phyloP scores from a whole-genome alignment of 306 rosid genomes.

The Ceratonia siliqua region DNA sequence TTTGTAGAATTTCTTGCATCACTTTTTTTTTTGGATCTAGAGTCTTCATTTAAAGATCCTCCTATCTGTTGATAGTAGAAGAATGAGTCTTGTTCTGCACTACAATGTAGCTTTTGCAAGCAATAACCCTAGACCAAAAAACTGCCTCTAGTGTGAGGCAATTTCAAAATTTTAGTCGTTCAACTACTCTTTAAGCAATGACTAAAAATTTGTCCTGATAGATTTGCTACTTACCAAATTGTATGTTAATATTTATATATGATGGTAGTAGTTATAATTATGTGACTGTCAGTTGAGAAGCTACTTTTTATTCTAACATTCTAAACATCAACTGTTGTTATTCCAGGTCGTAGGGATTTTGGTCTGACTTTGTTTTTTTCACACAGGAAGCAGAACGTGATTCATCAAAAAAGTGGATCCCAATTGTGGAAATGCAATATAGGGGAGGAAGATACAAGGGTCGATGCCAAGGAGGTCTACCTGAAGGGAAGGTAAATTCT shows the following conservation, averaged over 20 bases:
- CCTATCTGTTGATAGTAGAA: background rate
- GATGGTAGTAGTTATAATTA: background rate
- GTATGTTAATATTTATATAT: background rate
- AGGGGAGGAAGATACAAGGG: slow-evolving; percentile 89
- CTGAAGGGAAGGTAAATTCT: slow-evolving; percentile 85
- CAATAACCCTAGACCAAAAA: background rate
- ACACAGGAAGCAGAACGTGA: slow-evolving; percentile 91
- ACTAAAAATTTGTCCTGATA: background rate
- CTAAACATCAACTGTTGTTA: slow-evolving; percentile 3
- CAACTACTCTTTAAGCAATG: background rate
- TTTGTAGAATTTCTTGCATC: slow-evolving; percentile 5
- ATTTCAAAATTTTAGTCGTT: background rate
- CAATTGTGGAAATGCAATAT: slow-evolving; percentile 81
- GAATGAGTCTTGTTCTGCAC: background rate
- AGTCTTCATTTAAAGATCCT: slow-evolving; percentile 3
- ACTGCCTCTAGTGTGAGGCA: background rate
- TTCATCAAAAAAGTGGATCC: slow-evolving; percentile 85
- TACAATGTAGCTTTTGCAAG: background rate
- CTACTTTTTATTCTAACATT: slow-evolving; percentile 1
- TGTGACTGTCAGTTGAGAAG: background rate
- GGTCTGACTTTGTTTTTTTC: slow-evolving; percentile 24
- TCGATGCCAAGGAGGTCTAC: slow-evolving; percentile 96
- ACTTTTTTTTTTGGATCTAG: background rate
- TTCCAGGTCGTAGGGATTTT: slow-evolving; percentile 24
- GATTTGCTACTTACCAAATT: background rate